Percentiles rank a stretch among this genome's conserved stretches.
phyloP scores from a whole-genome alignment of 345 rosid species.

The Eucalyptus guilfoylei region DNA sequence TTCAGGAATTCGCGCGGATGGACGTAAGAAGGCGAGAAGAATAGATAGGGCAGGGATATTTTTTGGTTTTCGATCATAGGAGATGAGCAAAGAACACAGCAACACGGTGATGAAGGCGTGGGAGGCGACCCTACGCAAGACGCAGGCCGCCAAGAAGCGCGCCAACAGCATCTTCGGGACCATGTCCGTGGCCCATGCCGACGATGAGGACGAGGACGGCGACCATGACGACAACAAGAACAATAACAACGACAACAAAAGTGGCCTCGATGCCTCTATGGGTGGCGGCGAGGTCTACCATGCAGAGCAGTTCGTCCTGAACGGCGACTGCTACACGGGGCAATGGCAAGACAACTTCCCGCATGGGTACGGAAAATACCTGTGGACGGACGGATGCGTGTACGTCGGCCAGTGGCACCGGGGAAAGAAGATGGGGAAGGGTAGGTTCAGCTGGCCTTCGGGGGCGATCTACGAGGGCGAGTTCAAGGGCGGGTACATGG shows the following conservation, averaged over 20 bases:
- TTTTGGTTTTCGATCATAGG: background rate
- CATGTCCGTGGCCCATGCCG: slow-evolving; percentile 33
- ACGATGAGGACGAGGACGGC: slow-evolving; percentile 26
- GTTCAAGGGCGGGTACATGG: slow-evolving; percentile 85
- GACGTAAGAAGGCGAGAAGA: background rate
- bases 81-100: background rate
- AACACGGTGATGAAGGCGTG: slow-evolving; percentile 55
- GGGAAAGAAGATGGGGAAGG: slow-evolving; percentile 78
- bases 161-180: slow-evolving; percentile 87
- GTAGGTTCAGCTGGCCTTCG: slow-evolving; percentile 87
- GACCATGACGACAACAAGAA: background rate
- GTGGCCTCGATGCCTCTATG: background rate
- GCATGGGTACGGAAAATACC: slow-evolving; percentile 72
- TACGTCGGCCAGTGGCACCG: slow-evolving; percentile 78
- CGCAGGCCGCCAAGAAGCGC: slow-evolving; percentile 82
- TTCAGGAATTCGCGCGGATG: background rate
- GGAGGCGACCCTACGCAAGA: slow-evolving; percentile 85
- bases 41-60: background rate
- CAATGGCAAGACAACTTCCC: slow-evolving; percentile 85
- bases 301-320: slow-evolving; percentile 64
- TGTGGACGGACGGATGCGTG: slow-evolving; percentile 90
- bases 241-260: background rate
- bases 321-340: slow-evolving; percentile 84
- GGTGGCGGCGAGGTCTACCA: slow-evolving; percentile 31
- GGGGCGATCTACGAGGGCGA: slow-evolving; percentile 93